These are phyloP conservation scores for Sporothrix phasma DNA, from an alignment of 2,329 filamentous ascomycete species.

Conservation along the genomic window DNA sequence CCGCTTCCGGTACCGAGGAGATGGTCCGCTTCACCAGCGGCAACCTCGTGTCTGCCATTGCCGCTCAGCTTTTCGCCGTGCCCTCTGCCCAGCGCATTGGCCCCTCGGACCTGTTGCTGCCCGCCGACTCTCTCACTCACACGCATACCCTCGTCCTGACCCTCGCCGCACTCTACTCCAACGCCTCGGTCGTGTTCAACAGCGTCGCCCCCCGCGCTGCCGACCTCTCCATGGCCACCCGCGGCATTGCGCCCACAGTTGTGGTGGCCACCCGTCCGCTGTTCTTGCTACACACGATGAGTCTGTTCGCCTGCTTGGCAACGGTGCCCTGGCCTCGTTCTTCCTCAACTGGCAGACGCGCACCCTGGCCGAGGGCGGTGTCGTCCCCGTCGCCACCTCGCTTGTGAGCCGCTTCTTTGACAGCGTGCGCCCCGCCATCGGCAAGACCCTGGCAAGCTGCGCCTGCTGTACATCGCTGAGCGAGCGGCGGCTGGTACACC, in stretches of 20 bases:
- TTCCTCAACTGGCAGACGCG: slow-evolving; percentile 64
- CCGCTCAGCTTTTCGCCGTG: slow-evolving; percentile 65
- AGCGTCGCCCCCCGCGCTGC: slow-evolving; percentile 68
- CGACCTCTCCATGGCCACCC: slow-evolving; percentile 62
- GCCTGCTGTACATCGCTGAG: slow-evolving; percentile 72
- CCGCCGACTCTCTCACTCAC: slow-evolving; percentile 70
- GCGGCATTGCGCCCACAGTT: slow-evolving; percentile 69
- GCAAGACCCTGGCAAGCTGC: slow-evolving; percentile 60
- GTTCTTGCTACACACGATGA: slow-evolving; percentile 58
- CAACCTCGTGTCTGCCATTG: slow-evolving; percentile 82
- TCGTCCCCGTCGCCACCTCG: slow-evolving; percentile 57
- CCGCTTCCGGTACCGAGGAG: slow-evolving; percentile 41
- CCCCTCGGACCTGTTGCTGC: slow-evolving; percentile 70
- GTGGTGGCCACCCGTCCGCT: slow-evolving; percentile 69
- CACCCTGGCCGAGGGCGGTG: slow-evolving; percentile 57
- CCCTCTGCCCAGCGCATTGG: slow-evolving; percentile 65
- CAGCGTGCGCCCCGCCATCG: slow-evolving; percentile 47
- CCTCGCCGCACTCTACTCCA: slow-evolving; percentile 72
- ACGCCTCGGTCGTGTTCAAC: slow-evolving; percentile 78
- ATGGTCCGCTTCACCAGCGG: slow-evolving; percentile 72
- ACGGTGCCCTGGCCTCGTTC: slow-evolving; percentile 46
- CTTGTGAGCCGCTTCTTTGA: slow-evolving; percentile 53
- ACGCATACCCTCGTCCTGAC: slow-evolving; percentile 72
- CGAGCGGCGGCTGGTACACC: slow-evolving; percentile 53
- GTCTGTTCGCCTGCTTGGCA: slow-evolving; percentile 42